A percentile compares a stretch with the other conserved stretches of the same genome.
These are phyloP conservation scores for Citrullus mucosospermus DNA, from an alignment of 306 rosid genomes.

Conservation along the genomic window DNA sequence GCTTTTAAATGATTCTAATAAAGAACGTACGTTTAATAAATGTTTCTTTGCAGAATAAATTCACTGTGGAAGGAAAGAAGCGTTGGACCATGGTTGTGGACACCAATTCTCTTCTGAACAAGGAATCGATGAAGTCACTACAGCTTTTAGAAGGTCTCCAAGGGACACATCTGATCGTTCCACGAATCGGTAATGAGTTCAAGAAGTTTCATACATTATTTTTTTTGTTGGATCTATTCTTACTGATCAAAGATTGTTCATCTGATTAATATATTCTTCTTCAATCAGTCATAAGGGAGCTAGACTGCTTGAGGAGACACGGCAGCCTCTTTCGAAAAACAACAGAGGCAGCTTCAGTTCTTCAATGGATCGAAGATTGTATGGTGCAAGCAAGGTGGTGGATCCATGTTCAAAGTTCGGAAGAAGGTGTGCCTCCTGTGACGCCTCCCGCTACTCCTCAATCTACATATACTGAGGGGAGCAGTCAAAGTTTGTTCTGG, in stretches of 20 bases:
- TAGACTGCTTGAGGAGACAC: slow-evolving; percentile 37
- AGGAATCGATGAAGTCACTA: slow-evolving; percentile 67
- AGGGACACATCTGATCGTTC: slow-evolving; percentile 63
- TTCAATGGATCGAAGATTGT: slow-evolving; percentile 71
- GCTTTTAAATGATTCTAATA: neutral
- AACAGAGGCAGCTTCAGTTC: slow-evolving; percentile 46
- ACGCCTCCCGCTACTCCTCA: slow-evolving; percentile 52
- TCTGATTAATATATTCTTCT: neutral
- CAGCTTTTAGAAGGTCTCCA: slow-evolving; percentile 74
- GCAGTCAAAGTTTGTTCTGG: slow-evolving; percentile 6
- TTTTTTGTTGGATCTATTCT: neutral
- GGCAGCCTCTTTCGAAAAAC: slow-evolving; percentile 43
- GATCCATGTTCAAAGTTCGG: slow-evolving; percentile 71
- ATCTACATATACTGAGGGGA: slow-evolving; percentile 21
- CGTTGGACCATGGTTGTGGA: slow-evolving; percentile 73
- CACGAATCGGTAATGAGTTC: slow-evolving; percentile 44
- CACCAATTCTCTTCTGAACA: slow-evolving; percentile 56
- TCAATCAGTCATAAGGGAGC: slow-evolving; percentile 54
- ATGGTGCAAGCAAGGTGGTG: slow-evolving; percentile 53
- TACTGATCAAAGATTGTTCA: neutral
- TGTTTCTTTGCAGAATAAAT: slow-evolving; percentile 29
- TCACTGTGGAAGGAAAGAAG: slow-evolving; percentile 23
- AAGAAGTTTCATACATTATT: neutral
- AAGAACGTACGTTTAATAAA: slow-evolving; percentile 2
- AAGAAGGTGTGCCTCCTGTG: slow-evolving; percentile 35